Conservation (phyloP, 108 stramenopile species). For the Skeletonema grethae region DNA sequence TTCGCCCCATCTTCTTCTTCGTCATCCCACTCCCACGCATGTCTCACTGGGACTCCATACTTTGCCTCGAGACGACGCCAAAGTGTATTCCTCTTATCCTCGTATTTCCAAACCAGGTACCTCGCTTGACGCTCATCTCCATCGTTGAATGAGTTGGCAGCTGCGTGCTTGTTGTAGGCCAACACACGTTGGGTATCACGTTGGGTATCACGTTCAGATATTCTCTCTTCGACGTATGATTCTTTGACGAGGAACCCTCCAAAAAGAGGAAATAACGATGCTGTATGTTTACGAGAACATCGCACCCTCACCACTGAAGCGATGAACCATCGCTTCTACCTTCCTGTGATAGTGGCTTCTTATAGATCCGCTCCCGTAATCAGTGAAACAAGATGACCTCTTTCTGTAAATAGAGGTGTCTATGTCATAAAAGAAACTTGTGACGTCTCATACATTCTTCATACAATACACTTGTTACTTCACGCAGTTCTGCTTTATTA, state of each 20-base stretch:
- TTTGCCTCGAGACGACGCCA: slow-evolving; percentile 84
- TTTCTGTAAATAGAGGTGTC: too few relatives aligned
- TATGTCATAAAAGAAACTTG: too few relatives aligned
- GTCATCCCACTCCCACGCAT: slow-evolving; percentile 74
- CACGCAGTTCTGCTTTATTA: background rate
- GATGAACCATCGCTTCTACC: too few relatives aligned
- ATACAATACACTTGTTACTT: too few relatives aligned
- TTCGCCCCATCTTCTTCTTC: slow-evolving; percentile 39
- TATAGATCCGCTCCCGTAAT: too few relatives aligned
- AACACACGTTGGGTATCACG: slow-evolving; percentile 67
- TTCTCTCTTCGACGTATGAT: slow-evolving; percentile 76
- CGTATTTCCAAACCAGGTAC: slow-evolving; percentile 83
- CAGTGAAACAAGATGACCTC: too few relatives aligned
- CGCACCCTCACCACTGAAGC: too few relatives aligned
- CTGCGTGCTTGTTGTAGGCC: slow-evolving; percentile 80
- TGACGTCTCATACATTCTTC: too few relatives aligned
- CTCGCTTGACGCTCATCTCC: slow-evolving; percentile 80
- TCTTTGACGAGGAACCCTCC: slow-evolving; percentile 85
- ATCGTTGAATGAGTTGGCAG: slow-evolving; percentile 75
- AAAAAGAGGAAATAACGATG: too few relatives aligned
- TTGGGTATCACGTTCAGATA: slow-evolving; percentile 74
- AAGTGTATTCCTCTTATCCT: slow-evolving; percentile 73
- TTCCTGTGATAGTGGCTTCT: too few relatives aligned
- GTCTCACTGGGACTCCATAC: slow-evolving; percentile 68
- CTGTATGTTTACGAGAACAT: too few relatives aligned